These are phyloP conservation scores for Thelephora terrestris DNA, from an alignment of 1,284 basidiomycete genomes.

Conservation along the genomic window DNA sequence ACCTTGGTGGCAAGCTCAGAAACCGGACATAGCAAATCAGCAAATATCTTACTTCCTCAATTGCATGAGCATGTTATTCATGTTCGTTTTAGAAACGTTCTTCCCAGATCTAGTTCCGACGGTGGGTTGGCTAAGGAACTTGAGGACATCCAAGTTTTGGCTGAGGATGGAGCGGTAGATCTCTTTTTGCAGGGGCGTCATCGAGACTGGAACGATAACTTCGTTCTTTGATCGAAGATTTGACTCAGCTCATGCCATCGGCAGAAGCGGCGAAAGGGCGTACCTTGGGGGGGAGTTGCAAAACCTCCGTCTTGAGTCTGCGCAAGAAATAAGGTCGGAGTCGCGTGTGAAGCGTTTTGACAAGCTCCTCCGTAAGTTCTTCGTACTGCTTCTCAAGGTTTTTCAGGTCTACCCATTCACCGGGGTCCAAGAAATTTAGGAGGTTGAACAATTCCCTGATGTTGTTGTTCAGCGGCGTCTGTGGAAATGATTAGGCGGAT, in stretches of 20 bases:
- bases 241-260: conserved; percentile 7
- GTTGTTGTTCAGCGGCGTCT: conserved; percentile 97
- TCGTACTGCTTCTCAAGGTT: conserved; percentile 63
- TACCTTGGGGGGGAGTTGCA: conserved; percentile 88
- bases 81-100: conserved; percentile 32
- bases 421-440: conserved; percentile 85
- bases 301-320: conserved; percentile 86
- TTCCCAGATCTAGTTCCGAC: conserved; percentile 23
- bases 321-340: conserved; percentile 90
- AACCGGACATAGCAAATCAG: conserved; percentile 8
- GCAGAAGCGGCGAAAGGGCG: conserved; percentile 5
- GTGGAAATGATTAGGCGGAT: conserved; percentile 5
- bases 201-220: conserved; percentile 86
- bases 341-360: conserved; percentile 68
- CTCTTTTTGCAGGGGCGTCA: conserved; percentile 83
- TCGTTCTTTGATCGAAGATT: conserved; percentile 46
- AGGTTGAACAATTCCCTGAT: conserved; percentile 91
- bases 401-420: conserved; percentile 66
- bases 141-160: conserved; percentile 58
- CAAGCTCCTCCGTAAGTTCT: conserved; percentile 66
- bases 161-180: conserved; percentile 81
- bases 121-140: conserved; percentile 38
- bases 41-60: conserved; percentile 55
- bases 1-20: conserved; percentile 33
- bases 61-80: conserved; percentile 83